Base-by-base conservation (phyloP, 2,329 filamentous ascomycete genomes). In the Colletotrichum sp. region DNA sequence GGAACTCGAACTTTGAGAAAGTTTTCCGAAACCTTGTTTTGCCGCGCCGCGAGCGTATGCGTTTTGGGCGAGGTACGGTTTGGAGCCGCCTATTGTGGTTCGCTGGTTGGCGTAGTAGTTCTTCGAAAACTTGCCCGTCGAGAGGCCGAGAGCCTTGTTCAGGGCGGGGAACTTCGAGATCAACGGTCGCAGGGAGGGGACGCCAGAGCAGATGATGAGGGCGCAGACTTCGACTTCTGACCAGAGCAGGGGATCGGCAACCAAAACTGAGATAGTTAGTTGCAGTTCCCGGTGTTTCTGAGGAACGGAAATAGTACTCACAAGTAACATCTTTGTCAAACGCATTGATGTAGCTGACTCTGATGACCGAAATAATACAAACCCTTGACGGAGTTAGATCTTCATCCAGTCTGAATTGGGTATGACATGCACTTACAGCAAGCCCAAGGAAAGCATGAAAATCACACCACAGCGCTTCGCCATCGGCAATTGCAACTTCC, bases 151-250 rank as follows among this genome's bases (percentile, higher is more conserved):
- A 12, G 80, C 77, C 48, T 77, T 81, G 72, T 80, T 83, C 67
- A 83, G 78, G 34, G 77, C 79, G 3, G 81, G 82, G 28, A 82
- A 79, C 75, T 79, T 80, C 9, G 80, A 77, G n/a, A 80, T 77
- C 24, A 83, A 75, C 36, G 81, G 81, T 60, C 81, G 79, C 8
- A 84, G 71, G 8, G 82, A 83, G 5, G 81, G 83, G 28, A 84
- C 81, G 62, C 80, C 82, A 8, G 83, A 82, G 77, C 82, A 84
- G 24, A 82, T 78, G 10, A 85, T 78, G 5, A 84, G 79, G n/a
- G 81, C 77, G 64, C 79, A 81, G 8, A 83, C 74, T 71, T 84
- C 81, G 18, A 80, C 79, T 76, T 81, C 78, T 13, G 82, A 81
- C 82, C 81, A 83, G 39, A 84, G 79, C 34, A 82, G 74, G 3